Percentiles rank a stretch among this genome's conserved stretches.
Evolutionary conservation across 768 basidiomycete genomes (phyloP).

Genomic region (Gloeopeniophorella convolvens): DNA sequence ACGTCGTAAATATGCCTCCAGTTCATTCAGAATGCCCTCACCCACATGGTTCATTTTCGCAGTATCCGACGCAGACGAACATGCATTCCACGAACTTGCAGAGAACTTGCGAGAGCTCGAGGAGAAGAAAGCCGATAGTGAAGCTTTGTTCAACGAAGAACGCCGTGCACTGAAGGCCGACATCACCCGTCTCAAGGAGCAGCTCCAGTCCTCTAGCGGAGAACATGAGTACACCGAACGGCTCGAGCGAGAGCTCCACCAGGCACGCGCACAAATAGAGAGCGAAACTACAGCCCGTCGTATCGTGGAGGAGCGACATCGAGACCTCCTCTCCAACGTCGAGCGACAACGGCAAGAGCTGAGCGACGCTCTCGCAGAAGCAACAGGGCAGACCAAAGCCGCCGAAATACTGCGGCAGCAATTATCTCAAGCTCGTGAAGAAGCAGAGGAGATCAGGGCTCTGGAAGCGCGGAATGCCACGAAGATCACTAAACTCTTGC

Average conservation of each 20-base stretch:
- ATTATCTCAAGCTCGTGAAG: conserved; percentile 49
- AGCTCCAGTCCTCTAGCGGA: conserved; percentile 36
- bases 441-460: conserved; percentile 62
- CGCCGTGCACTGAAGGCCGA: conserved; percentile 49
- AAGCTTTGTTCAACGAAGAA: conserved; percentile 52
- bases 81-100: conserved; percentile 64
- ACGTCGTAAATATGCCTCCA: conserved; percentile 48
- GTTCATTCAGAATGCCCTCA: neutral
- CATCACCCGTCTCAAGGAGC: conserved; percentile 44
- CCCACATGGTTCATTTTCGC: conserved; percentile 14
- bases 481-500: conserved; percentile 59
- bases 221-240: conserved; percentile 50
- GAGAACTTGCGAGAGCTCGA: conserved; percentile 58
- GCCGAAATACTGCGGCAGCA: conserved; percentile 59
- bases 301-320: conserved; percentile 59
- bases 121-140: conserved; percentile 50
- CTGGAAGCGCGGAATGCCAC: conserved; percentile 58
- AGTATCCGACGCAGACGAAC: conserved; percentile 74
- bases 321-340: conserved; percentile 47
- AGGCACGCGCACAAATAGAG: conserved; percentile 56
- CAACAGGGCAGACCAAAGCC: conserved; percentile 54
- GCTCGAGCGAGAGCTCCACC: conserved; percentile 59
- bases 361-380: conserved; percentile 55
- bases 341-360: conserved; percentile 50
- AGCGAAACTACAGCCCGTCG: conserved; percentile 54